phyloP scores from a whole-genome alignment of 75 land plant species.

The Larix kaempferi region DNA sequence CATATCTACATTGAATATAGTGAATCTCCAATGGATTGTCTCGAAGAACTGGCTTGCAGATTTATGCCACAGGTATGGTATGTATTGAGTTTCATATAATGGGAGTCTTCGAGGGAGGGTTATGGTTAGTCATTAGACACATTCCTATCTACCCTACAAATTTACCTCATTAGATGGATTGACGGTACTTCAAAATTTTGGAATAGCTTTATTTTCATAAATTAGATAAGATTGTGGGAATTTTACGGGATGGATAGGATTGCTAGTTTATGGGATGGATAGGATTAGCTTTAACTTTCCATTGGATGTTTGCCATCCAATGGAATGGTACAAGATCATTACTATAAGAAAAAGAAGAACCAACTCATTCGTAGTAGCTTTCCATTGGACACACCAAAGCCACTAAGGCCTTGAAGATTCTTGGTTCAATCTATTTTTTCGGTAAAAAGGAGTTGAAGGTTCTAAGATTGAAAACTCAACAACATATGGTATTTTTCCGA shows the following conservation, averaged over 20 bases:
- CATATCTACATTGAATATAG: no score
- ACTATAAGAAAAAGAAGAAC: slow-evolving; percentile 74
- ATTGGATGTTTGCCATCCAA: no score
- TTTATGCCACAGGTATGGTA: slow-evolving; percentile 67
- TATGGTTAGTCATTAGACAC: no score
- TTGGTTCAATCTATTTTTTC: neutral
- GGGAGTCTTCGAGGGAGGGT: neutral
- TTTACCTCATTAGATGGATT: no score
- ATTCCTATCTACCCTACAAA: no score
- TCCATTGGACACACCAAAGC: slow-evolving; percentile 24
- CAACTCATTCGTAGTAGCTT: slow-evolving; percentile 57
- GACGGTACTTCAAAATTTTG: no score
- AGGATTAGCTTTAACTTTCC: no score
- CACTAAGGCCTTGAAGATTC: neutral
- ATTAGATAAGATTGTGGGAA: neutral
- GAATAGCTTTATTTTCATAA: no score
- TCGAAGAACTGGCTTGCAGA: no score
- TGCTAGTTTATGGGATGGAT: neutral
- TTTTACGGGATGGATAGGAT: neutral
- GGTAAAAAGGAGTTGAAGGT: neutral
- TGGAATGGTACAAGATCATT: slow-evolving; percentile 26
- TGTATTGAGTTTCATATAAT: neutral
- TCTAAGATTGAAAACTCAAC: neutral
- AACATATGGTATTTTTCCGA: neutral
- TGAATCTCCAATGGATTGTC: no score